Percentiles rank a stretch among this genome's conserved stretches.
These are phyloP conservation scores for Tolypocladium cylindrosporum DNA, from an alignment of 2,329 filamentous ascomycete genomes.

Conservation along the genomic window DNA sequence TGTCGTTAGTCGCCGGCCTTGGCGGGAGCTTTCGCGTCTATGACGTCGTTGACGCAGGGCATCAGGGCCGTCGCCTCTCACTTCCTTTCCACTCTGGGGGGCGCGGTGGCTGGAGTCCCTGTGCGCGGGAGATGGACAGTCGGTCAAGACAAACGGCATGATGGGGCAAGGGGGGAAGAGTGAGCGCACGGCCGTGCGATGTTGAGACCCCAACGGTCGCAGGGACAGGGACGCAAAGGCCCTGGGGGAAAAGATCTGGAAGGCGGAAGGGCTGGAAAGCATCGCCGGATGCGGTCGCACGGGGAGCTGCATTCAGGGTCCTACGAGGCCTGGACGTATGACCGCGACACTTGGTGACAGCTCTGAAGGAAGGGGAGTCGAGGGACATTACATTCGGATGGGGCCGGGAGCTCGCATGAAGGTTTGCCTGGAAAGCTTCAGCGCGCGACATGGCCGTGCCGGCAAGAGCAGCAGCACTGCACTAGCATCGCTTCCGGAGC, in stretches of 20 bases:
- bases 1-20: background rate
- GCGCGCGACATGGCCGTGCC: no score
- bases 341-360: no score
- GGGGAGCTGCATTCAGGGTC: background rate
- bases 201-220: background rate
- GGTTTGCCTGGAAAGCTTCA: background rate
- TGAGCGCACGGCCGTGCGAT: background rate
- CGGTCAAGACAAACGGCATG: background rate
- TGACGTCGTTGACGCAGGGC: background rate
- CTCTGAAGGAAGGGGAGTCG: no score
- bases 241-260: no score
- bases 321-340: no score
- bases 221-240: background rate
- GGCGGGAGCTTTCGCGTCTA: background rate
- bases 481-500: background rate
- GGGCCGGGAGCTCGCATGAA: background rate
- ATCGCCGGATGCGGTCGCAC: background rate
- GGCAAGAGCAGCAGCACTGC: no score
- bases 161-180: background rate
- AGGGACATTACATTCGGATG: no score
- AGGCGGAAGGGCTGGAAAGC: background rate
- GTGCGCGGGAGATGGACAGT: background rate
- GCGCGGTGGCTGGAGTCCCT: background rate
- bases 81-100: background rate
- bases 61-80: background rate